Base-by-base conservation (phyloP, 768 basidiomycete genomes). In the Scleroderma citrinum region DNA sequence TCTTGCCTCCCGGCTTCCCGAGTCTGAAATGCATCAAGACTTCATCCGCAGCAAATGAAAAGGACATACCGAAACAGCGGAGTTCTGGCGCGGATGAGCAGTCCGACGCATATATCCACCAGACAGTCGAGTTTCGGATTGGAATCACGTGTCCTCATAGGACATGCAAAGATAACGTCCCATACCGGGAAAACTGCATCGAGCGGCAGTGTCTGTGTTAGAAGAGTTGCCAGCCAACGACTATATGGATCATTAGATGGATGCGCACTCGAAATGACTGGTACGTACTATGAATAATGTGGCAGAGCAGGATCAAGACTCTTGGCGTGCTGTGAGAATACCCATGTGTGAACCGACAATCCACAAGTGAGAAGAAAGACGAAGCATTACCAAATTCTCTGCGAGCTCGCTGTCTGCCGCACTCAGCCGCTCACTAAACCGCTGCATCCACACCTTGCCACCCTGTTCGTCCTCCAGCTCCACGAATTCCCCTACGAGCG, bases 211-310 rank as follows among this genome's bases (percentile, higher is more conserved):
- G 87, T 84, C 55, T 88, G 87, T 0, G 83, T 77, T 19, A 90
- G 65, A 7, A 91, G 58, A 11, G 86, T 77, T 12, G 83, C 77
- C 11, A 90, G 69, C 87, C 87, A 91, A 39, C 81, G 83, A 64
- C 87, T 89, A 52, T 13, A 43, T 38, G 29, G 50, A 19, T 35
- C 34, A 26, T 31, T 38, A 42, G 43, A 47, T 43, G 24, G 5
- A 46, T 45, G 7, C 53, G 41, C 17, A 32, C 32, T 11, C 14
- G 17, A 20, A 11, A 38, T 32, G 44, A 40, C 36, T 17, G 36
- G 38, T 40, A 67, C 87, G 54, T 66, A 89, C 87, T 83, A 84
- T 42, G 87, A 87, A 63, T 87, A 90, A 67, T 90, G 86, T 3
- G 87, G 87, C 23, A 83, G 68, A 23, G 73, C 66, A 19, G 87